Evolutionary conservation across 441 rosid species (phyloP).

Genomic region (Croton laevigatus): DNA sequence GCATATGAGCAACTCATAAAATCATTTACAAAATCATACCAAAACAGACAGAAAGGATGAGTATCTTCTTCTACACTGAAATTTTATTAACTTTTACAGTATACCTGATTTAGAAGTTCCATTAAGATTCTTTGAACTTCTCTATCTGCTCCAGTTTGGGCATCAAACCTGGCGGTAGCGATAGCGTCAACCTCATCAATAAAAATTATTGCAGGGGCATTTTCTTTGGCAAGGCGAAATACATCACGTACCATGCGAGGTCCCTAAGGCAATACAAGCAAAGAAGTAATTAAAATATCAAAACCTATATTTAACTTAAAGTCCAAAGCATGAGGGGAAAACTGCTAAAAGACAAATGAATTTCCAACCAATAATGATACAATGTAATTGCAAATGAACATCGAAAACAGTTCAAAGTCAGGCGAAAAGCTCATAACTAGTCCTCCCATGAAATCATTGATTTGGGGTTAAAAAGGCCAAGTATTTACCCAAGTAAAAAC

Average conservation of each 20-base stretch:
- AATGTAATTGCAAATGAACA: neutral
- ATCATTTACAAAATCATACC: neutral
- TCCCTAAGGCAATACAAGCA: conserved; percentile 47
- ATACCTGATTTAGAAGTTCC: conserved; percentile 96
- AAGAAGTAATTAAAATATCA: neutral
- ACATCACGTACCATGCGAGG: conserved; percentile 99
- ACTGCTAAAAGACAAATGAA: neutral
- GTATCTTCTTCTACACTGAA: neutral
- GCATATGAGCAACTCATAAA: neutral
- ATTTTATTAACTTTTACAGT: neutral
- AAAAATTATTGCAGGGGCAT: conserved; percentile 97
- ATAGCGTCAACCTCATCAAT: conserved; percentile 99
- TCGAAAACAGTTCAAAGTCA: neutral
- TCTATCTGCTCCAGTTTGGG: conserved; percentile 99
- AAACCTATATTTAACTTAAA: neutral
- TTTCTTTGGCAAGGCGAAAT: conserved; percentile 96
- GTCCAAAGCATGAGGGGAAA: neutral
- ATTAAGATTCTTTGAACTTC: conserved; percentile 97
- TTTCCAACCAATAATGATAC: neutral
- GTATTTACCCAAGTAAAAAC: neutral
- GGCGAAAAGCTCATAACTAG: neutral
- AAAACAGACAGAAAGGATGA: neutral
- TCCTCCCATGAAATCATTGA: neutral
- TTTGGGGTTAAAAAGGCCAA: neutral
- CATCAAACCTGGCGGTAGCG: conserved; percentile 99